Evolutionary conservation across 2,329 filamentous ascomycete species (phyloP).

Genomic region (Alternaria arbusti): DNA sequence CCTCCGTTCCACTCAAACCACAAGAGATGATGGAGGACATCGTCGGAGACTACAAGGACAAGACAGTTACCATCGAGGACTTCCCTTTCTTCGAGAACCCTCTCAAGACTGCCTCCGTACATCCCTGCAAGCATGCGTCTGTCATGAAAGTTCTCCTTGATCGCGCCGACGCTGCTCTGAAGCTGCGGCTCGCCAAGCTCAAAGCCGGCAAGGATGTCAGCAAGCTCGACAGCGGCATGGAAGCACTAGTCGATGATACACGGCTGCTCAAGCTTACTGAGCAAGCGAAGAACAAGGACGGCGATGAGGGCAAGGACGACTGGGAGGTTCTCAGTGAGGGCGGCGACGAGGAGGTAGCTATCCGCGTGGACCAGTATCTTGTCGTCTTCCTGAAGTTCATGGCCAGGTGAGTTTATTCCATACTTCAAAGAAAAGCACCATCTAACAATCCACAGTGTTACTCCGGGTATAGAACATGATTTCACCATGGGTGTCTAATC

Average conservation of each 20-base stretch:
- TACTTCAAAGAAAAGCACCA: conserved; percentile 55
- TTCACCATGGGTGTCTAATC: conserved; percentile 91
- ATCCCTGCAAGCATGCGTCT: conserved; percentile 95
- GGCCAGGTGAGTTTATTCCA: conserved; percentile 48
- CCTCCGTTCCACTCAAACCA: conserved; percentile 80
- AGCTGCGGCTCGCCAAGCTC: conserved; percentile 84
- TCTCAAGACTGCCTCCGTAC: conserved; percentile 95
- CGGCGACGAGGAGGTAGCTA: conserved; percentile 77
- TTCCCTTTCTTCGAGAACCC: conserved; percentile 92
- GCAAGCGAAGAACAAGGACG: conserved; percentile 52
- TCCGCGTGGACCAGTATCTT: conserved; percentile 86
- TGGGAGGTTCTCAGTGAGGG: conserved; percentile 67
- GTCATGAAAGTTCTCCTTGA: conserved; percentile 99
- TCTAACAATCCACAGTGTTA: conserved; percentile 75
- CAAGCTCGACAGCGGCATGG: conserved; percentile 69
- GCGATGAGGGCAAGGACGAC: conserved; percentile 56
- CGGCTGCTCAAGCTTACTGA: conserved; percentile 66
- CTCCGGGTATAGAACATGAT: conserved; percentile 95
- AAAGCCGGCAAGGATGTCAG: conserved; percentile 65
- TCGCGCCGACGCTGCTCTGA: conserved; percentile 90
- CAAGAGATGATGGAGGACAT: conserved; percentile 96
- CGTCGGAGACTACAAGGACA: conserved; percentile 95
- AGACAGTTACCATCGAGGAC: conserved; percentile 97
- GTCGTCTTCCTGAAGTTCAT: conserved; percentile 85
- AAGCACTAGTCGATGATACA: conserved; percentile 84